Percentiles rank a stretch among this genome's conserved stretches.
These are phyloP conservation scores for Nemania sp. DNA, from an alignment of 2,329 filamentous ascomycete species.

Conservation along the genomic window DNA sequence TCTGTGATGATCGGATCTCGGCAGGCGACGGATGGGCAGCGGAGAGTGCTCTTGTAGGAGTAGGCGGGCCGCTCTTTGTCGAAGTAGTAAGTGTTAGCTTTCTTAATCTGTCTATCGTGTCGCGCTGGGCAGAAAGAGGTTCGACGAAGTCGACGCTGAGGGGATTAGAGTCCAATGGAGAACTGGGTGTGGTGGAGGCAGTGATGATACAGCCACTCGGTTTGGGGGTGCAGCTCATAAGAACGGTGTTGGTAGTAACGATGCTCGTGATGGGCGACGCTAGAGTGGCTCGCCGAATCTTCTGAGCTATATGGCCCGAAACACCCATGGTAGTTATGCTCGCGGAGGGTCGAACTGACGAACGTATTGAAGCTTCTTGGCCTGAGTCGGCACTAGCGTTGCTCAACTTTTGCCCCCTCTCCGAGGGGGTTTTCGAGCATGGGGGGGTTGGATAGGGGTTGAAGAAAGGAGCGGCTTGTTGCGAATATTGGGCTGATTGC, in stretches of 20 bases:
- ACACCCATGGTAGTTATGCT: slow-evolving; percentile 47
- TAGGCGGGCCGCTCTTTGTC: slow-evolving; percentile 89
- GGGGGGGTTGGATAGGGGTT: slow-evolving; percentile 63
- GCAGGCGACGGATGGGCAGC: slow-evolving; percentile 58
- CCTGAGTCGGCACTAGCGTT: slow-evolving; percentile 48
- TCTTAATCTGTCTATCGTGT: slow-evolving; percentile 71
- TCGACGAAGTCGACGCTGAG: slow-evolving; percentile 42
- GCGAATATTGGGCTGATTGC: slow-evolving; percentile 39
- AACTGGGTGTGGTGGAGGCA: slow-evolving; percentile 56
- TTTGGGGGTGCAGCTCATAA: slow-evolving; percentile 71
- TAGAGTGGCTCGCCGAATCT: slow-evolving; percentile 50
- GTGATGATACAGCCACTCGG: slow-evolving; percentile 59
- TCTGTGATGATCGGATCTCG: slow-evolving; percentile 39
- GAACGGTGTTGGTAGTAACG: slow-evolving; percentile 65
- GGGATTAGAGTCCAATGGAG: slow-evolving; percentile 52
- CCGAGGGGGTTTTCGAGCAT: slow-evolving; percentile 52
- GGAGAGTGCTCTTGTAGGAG: slow-evolving; percentile 86
- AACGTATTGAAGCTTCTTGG: slow-evolving; percentile 41
- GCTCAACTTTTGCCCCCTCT: slow-evolving; percentile 49
- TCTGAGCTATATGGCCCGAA: slow-evolving; percentile 49
- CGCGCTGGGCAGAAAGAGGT: slow-evolving; percentile 55
- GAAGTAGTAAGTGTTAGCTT: slow-evolving; percentile 85
- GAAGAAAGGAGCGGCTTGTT: slow-evolving; percentile 38
- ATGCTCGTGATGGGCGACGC: slow-evolving; percentile 66
- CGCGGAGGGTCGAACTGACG: slow-evolving; percentile 43